Percentiles rank a stretch among this genome's conserved stretches.
Evolutionary conservation across 169 alveolate species (phyloP).

Genomic region (Cryptosporidium parvum): DNA sequence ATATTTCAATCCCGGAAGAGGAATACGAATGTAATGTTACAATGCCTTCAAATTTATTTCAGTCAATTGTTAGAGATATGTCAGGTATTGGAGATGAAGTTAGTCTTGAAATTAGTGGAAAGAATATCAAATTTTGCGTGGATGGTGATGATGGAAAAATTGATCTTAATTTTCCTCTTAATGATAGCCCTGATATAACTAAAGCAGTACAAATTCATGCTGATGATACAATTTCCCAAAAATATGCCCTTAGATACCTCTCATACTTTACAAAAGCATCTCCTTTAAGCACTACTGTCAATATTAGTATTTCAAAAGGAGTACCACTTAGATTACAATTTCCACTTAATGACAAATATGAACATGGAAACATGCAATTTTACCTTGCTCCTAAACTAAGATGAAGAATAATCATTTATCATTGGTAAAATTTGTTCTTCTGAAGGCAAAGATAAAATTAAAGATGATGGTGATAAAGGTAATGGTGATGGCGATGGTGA

Average conservation of each 20-base stretch:
- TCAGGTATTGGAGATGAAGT: slow-evolving; percentile 88
- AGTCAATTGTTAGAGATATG: slow-evolving; percentile 86
- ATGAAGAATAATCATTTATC: slow-evolving; percentile 3
- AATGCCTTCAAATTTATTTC: slow-evolving; percentile 86
- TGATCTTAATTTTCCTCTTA: slow-evolving; percentile 83
- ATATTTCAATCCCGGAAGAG: slow-evolving; percentile 86
- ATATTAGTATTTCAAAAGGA: slow-evolving; percentile 86
- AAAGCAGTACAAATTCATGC: slow-evolving; percentile 82
- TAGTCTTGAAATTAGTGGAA: slow-evolving; percentile 85
- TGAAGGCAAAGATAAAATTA: not conserved
- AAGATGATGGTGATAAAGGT: not conserved
- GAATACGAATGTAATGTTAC: slow-evolving; percentile 86
- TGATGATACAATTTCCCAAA: slow-evolving; percentile 85
- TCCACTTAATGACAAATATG: slow-evolving; percentile 63
- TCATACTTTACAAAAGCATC: slow-evolving; percentile 87
- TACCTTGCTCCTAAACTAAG: slow-evolving; percentile 74
- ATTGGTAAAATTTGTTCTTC: not conserved
- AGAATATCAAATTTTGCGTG: slow-evolving; percentile 83
- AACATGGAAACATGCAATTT: slow-evolving; percentile 67
- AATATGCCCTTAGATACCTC: slow-evolving; percentile 86
- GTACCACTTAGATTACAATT: slow-evolving; percentile 82
- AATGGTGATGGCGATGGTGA: no score
- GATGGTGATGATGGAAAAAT: slow-evolving; percentile 88
- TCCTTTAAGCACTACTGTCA: slow-evolving; percentile 86
- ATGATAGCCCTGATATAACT: slow-evolving; percentile 84